Base-by-base conservation (phyloP, 73 alveolate genomes). In the Stentor coeruleus region DNA sequence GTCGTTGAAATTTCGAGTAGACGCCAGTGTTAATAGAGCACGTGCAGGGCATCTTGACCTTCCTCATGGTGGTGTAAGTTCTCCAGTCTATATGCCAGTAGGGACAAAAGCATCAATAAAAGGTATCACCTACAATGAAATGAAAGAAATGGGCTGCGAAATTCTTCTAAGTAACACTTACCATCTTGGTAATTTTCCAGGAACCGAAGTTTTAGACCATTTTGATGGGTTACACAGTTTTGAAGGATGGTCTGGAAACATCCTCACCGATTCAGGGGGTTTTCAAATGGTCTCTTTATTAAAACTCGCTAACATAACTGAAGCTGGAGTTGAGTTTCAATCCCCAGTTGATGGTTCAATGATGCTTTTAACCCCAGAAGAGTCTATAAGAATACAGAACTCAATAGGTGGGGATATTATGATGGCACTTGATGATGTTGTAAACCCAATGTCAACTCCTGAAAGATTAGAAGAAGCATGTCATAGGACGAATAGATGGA, bases 81-180 rank as follows among this genome's bases (percentile, higher is more conserved):
- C 99, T 20, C 99, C 99, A 2, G 98, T 97, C 15, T 97, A 95
- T 84, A 97, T 97, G 99, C 99, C 99, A 49, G 99, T 97, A 2
- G 99, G 99, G 2, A 97, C 99, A 38, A 97, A 96, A 85, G 99
- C 99, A 49, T 97, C 99, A 4, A 96, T 97, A 96, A 97, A 96
- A 85, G 99, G 99, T 15, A 77, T 95, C 58, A 81, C 88, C 30
- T 86, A 95, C 1, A 74, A 74, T 57, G 98, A 96, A 85, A 92
- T 98, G 99, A 96, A 94, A 58, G 93, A 91, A 76, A 88, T 93
- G 74, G 99, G 99, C 84, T 95, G 99, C 59, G 97, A 93, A 77
- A 93, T 98, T 76, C 83, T 98, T 94, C 89, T 98, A 59, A 93
- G 98, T 1, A 98, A 98, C 83, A 98, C 99, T 38, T 98, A 97